Percentiles rank a stretch among this genome's conserved stretches.
Evolutionary conservation across 2,329 filamentous ascomycete genomes (phyloP).

Genomic region (Colletotrichum simmondsii): DNA sequence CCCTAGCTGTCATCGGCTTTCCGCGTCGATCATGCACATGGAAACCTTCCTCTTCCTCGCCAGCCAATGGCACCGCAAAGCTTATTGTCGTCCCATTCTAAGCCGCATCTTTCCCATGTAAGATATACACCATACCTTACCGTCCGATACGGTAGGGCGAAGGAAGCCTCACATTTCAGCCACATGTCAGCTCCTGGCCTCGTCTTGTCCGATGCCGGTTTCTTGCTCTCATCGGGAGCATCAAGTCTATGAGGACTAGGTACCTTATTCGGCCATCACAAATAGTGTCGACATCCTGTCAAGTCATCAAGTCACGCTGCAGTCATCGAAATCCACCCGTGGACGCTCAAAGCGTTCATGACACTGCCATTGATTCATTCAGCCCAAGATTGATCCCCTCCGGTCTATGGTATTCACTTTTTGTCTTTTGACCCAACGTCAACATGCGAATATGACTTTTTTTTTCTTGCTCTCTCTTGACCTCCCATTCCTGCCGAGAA

Average conservation of each 20-base stretch:
- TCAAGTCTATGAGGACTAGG: neutral
- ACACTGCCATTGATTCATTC: slow-evolving; percentile 34
- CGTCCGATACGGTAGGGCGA: neutral
- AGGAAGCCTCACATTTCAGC: neutral
- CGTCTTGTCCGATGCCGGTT: neutral
- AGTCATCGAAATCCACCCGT: neutral
- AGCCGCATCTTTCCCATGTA: neutral
- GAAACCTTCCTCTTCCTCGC: neutral
- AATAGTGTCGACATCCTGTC: no score
- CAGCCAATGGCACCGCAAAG: neutral
- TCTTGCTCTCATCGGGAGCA: neutral
- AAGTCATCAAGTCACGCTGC: neutral
- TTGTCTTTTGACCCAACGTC: neutral
- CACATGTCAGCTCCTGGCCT: neutral
- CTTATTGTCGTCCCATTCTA: neutral
- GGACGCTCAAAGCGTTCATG: slow-evolving; percentile 10
- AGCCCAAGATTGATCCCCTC: slow-evolving; percentile 29
- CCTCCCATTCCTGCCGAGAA: slow-evolving; percentile 18
- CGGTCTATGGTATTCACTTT: slow-evolving; percentile 32
- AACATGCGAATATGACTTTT: slow-evolving; percentile 23
- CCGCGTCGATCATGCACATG: neutral
- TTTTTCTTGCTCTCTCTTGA: slow-evolving; percentile 1
- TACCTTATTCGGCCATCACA: no score
- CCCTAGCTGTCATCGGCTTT: slow-evolving; percentile 1
- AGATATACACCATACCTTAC: neutral